Percentiles rank a stretch among this genome's conserved stretches.
phyloP scores from a whole-genome alignment of 2,329 filamentous ascomycete genomes.

The Sordariomycetes sp. region DNA sequence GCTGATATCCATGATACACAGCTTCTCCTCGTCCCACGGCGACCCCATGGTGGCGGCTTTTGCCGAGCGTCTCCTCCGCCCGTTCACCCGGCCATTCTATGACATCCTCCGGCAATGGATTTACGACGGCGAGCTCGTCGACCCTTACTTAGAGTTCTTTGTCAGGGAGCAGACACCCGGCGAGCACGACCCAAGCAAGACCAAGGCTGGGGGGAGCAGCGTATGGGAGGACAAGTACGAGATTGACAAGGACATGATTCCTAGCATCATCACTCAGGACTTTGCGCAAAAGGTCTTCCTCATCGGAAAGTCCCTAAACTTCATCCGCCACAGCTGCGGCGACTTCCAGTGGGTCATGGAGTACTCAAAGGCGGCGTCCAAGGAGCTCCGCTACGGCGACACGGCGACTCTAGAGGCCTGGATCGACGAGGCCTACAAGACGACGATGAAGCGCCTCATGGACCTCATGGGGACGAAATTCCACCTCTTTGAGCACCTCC shows the following conservation, averaged over 20 bases:
- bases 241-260: constrained; percentile 46
- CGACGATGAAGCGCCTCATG: constrained; percentile 90
- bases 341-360: constrained; percentile 92
- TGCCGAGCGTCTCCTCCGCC: constrained; percentile 73
- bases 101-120: constrained; percentile 95
- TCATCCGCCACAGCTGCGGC: constrained; percentile 89
- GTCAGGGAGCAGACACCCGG: constrained; percentile 61
- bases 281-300: constrained; percentile 95
- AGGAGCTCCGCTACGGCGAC: constrained; percentile 84
- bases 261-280: constrained; percentile 82
- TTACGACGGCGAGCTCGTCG: constrained; percentile 94
- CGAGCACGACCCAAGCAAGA: constrained; percentile 26
- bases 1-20: constrained; percentile 85
- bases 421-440: constrained; percentile 96
- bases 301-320: constrained; percentile 96
- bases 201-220: constrained; percentile 58
- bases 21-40: constrained; percentile 84
- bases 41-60: constrained; percentile 91
- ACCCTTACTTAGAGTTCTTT: constrained; percentile 92
- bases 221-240: constrained; percentile 72
- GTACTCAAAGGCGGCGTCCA: constrained; percentile 86
- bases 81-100: constrained; percentile 90
- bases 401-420: constrained; percentile 82
- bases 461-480: constrained; percentile 93
- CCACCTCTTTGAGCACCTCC: constrained; percentile 82